Conservation (phyloP, 179 eudicot genomes). For the Silene coronaria region DNA sequence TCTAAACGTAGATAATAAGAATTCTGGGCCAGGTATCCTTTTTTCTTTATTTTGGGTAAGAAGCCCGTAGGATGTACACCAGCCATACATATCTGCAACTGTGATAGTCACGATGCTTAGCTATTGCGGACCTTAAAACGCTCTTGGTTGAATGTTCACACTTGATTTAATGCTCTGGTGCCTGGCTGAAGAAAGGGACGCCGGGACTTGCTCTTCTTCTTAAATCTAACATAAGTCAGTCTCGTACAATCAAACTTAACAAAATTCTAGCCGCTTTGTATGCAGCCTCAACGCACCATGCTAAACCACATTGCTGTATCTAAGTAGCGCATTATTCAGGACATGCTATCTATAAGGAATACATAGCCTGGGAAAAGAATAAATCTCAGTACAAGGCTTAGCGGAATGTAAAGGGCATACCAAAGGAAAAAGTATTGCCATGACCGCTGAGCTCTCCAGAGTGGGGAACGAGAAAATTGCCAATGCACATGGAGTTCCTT, state of each 20-base stretch:
- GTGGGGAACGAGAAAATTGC: slow-evolving; percentile 67
- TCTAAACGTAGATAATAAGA: too few species aligned
- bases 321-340: not conserved
- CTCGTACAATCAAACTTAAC: not conserved
- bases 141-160: too few species aligned
- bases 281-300: not conserved
- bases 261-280: not conserved
- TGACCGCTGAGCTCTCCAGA: slow-evolving; percentile 80
- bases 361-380: not conserved
- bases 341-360: not conserved
- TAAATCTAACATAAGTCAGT: too few species aligned
- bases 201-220: too few species aligned
- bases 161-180: too few species aligned
- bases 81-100: too few species aligned
- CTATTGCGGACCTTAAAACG: too few species aligned
- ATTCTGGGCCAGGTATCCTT: too few species aligned
- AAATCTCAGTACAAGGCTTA: not conserved
- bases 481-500: slow-evolving; percentile 90
- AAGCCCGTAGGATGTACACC: too few species aligned
- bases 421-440: slow-evolving; percentile 91
- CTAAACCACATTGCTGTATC: not conserved
- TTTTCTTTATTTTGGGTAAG: too few species aligned
- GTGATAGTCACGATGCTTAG: too few species aligned
- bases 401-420: slow-evolving; percentile 27
- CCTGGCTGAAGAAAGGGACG: too few species aligned